Conservation (phyloP, 768 basidiomycete genomes). For the Phaeotremella fagi region DNA sequence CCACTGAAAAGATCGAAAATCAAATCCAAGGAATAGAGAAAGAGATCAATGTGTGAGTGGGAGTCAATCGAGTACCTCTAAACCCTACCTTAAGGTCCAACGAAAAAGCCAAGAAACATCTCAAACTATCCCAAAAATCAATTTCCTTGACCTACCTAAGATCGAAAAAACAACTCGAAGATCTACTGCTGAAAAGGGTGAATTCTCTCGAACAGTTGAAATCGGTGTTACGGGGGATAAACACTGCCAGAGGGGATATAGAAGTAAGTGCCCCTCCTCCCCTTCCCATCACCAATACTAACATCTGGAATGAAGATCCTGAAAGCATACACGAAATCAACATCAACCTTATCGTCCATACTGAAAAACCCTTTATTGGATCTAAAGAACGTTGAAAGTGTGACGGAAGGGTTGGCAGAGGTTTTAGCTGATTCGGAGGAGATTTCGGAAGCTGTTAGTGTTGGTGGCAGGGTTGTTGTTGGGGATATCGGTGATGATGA, state of each 20-base stretch:
- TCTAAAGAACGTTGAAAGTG: conserved; percentile 72
- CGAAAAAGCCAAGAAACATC: conserved; percentile 60
- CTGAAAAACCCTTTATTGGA: conserved; percentile 75
- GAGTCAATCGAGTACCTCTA: neutral
- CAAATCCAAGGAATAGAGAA: conserved; percentile 67
- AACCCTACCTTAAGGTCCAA: conserved; percentile 57
- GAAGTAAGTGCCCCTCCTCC: conserved; percentile 56
- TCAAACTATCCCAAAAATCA: conserved; percentile 66
- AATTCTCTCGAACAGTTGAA: conserved; percentile 69
- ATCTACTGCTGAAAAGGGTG: conserved; percentile 68
- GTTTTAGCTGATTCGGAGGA: conserved; percentile 77
- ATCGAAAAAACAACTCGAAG: conserved; percentile 74
- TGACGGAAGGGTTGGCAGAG: conserved; percentile 80
- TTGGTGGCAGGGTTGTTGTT: conserved; percentile 62
- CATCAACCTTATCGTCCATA: conserved; percentile 67
- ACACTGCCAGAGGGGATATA: conserved; percentile 82
- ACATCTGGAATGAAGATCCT: conserved; percentile 61
- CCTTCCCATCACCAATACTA: neutral
- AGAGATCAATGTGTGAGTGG: conserved; percentile 66
- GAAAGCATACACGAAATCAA: conserved; percentile 76
- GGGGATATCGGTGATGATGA: conserved; percentile 52
- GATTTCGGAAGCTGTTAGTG: conserved; percentile 68
- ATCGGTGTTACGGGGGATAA: conserved; percentile 71
- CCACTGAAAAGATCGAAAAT: conserved; percentile 61
- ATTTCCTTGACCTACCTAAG: conserved; percentile 73